Evolutionary conservation across 73 alveolate genomes (phyloP), one percentile per base, ranked within the genome.

Genomic region (Diophrys appendiculata): DNA sequence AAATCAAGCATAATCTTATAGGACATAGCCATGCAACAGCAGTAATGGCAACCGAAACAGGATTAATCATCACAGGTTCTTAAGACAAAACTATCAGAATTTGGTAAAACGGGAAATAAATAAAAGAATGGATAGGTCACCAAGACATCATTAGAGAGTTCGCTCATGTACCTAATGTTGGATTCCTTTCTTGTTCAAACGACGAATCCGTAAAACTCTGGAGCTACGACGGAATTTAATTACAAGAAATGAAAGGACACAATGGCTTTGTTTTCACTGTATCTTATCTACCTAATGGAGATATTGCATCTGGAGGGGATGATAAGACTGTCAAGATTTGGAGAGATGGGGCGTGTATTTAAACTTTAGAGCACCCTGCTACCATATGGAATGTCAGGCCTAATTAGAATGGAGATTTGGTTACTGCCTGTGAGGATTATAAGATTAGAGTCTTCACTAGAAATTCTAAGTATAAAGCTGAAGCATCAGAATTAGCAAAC

Each of bases 21-120:
- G 99, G 99, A 23, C 99, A 97, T 88, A 81, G 97, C 27, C 96
- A 97, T 92, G 99, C 99, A 65, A 98, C 92, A 28, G 87, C 99
- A 31, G 99, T 97, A 11, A 75, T 89, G 56, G 94, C 96, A 43
- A 73, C 90, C 60, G 96, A 93, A 24, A 81, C 87, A 77, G 92
- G 91, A 31, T 92, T 87, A 55, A 85, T 86, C 69, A 87, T 97
- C 25, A 96, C 99, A 5, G 99, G 99, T 3, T 87, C 98, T 25
- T 94, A 96, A 86, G 99, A 97, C 78, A 96, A 96, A 72, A 84
- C 69, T 78, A 77, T 97, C 29, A 88, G 96, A 72, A 87, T 94
- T 72, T 96, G 98, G 96, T 92, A 88, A 70, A 69, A 54, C 24
- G 89, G 90, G 18, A 93, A 82, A 67, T 70, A 87, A 74, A 82